Base-by-base conservation (phyloP, 164 flowering plant genomes). In the Annona cherimola region DNA sequence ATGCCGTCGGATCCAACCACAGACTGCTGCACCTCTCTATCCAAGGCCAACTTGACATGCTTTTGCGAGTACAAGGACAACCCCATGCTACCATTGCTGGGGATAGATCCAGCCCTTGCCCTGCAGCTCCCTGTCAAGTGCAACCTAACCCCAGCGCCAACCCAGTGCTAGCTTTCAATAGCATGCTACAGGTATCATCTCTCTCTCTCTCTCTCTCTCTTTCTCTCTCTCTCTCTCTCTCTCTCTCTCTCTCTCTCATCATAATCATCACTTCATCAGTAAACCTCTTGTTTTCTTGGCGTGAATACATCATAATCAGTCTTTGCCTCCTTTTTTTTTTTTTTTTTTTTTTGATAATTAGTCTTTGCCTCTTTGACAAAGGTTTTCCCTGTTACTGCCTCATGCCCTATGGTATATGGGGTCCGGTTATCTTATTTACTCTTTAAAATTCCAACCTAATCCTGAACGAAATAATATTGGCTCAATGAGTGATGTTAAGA, bases 121-220 rank as follows among this genome's bases (percentile, higher is more conserved):
- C 72, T 84, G 80, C 65, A 83, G 67, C 89, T 86, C 44, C 89
- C 89, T 61, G 61, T 50, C 42, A 77, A 77, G 74, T 80, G 83
- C 60, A 75, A 75, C 62, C 76, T 80, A 63, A 54, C 64, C 66
- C 67, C 78, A 16, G 35, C 35, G 35, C 72, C 83, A 35, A 5
- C 70, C 18, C 45, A 59, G 9, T 80, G 82, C 67, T 71, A 50
- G 35, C 35, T 26, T 26, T 26, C 35, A 26, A 26, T 26, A 26
- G 35, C 0, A 26, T 26, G 35, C 35, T 26, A 26, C 35, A 26
- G 1, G 35, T 26, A 26, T 26, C 67, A 75, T 57, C 59, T 63
- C 62, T 40, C 69, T 60, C 63, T 60, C 62, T 60, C 62, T 60
- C 62, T 60, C 62, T 60, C 62, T 60, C 62, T 60, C 62, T 60